A percentile compares a stretch with the other conserved stretches of the same genome.
These are phyloP conservation scores for Fusarium begoniae DNA, from an alignment of 2,329 filamentous ascomycete genomes.

Conservation along the genomic window DNA sequence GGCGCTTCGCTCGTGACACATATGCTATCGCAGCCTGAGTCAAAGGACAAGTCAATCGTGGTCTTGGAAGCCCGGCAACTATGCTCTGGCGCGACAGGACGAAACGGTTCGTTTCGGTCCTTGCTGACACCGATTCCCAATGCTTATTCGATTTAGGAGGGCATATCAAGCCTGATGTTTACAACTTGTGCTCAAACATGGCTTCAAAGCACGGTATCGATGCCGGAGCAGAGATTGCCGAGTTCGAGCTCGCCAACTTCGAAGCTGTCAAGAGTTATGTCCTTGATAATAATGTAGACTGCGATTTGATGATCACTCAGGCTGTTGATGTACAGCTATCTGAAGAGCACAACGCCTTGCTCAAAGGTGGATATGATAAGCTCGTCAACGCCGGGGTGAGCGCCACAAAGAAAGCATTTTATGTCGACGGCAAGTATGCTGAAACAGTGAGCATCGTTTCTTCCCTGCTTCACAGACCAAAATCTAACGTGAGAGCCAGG, in stretches of 20 bases:
- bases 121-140: accelerated
- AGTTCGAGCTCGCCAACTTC: slow-evolving; percentile 25
- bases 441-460: slow-evolving; percentile 10
- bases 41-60: slow-evolving; percentile 37
- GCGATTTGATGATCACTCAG: slow-evolving; percentile 54
- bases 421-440: slow-evolving; percentile 35
- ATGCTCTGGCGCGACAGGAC: slow-evolving; percentile 51
- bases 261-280: slow-evolving; percentile 47
- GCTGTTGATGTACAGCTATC: slow-evolving; percentile 51
- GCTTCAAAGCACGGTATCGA: slow-evolving; percentile 19
- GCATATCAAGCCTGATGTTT: slow-evolving; percentile 33
- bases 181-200: not conserved
- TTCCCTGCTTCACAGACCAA: accelerated
- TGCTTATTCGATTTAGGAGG: not conserved
- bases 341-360: slow-evolving; percentile 23
- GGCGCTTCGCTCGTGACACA: slow-evolving; percentile 56
- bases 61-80: slow-evolving; percentile 48
- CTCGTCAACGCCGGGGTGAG: slow-evolving; percentile 38
- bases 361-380: slow-evolving; percentile 44
- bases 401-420: not conserved
- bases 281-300: slow-evolving; percentile 52
- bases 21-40: slow-evolving; percentile 38
- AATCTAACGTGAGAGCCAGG: slow-evolving; percentile 31
- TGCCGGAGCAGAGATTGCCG: slow-evolving; percentile 32
- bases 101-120: slow-evolving; percentile 42